A percentile compares a stretch with the other conserved stretches of the same genome.
These are phyloP conservation scores for Neurospora sp. DNA, from an alignment of 495 filamentous ascomycete species.

Conservation along the genomic window DNA sequence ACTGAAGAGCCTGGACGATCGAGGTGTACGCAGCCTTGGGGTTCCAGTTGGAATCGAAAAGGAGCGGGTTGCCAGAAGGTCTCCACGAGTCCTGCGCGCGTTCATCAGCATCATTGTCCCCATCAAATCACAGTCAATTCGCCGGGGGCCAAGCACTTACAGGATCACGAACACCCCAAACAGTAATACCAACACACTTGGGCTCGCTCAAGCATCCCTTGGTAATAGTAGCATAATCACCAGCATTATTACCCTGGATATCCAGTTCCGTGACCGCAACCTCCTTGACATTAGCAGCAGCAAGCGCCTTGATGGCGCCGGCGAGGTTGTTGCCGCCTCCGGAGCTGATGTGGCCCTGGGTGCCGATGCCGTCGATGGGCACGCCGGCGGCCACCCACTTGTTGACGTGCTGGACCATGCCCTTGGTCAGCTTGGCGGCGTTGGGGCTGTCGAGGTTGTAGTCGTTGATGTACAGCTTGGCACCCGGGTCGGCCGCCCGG, in stretches of 20 bases:
- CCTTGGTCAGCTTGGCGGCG: slow-evolving; percentile 43
- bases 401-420: slow-evolving; percentile 54
- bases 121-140: too few relatives aligned
- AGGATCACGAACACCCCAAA: slow-evolving; percentile 63
- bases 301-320: slow-evolving; percentile 48
- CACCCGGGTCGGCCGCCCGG: slow-evolving; percentile 44
- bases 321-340: slow-evolving; percentile 33
- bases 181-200: slow-evolving; percentile 65
- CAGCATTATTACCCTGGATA: slow-evolving; percentile 45
- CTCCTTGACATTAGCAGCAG: slow-evolving; percentile 40
- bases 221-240: slow-evolving; percentile 53
- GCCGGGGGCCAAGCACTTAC: slow-evolving; percentile 26
- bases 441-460: slow-evolving; percentile 47
- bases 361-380: slow-evolving; percentile 65
- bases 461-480: slow-evolving; percentile 60
- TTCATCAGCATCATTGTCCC: background rate
- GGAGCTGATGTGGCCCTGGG: slow-evolving; percentile 50
- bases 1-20: slow-evolving; percentile 39
- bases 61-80: slow-evolving; percentile 44
- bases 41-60: slow-evolving; percentile 54
- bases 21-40: slow-evolving; percentile 57
- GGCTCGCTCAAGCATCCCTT: slow-evolving; percentile 52
- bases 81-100: slow-evolving; percentile 51
- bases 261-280: slow-evolving; percentile 57
- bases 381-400: slow-evolving; percentile 55